Base-by-base conservation (phyloP, 192 early-diverging fungal species). In the Umbelopsis sp. region DNA sequence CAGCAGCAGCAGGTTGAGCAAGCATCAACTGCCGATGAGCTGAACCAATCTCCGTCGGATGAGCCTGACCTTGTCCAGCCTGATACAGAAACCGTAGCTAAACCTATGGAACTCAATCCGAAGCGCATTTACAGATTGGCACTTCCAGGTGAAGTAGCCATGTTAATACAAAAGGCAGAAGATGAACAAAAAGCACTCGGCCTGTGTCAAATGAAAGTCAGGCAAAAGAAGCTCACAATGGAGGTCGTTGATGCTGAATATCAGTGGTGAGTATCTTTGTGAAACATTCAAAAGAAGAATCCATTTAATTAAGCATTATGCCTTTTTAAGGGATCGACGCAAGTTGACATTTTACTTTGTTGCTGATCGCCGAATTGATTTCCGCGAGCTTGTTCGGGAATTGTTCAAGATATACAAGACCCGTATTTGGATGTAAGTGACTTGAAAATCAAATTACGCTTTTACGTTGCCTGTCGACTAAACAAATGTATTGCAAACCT, bases 371-470 rank as follows among this genome's bases (percentile, higher is more conserved):
- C 90, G 96, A 46, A 94, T 98, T 66, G 95, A 98, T 78, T 98
- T 98, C 80, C 87, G 94, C 58, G 95, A 97, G 79, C 86, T 98
- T 70, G 95, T 97, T 64, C 87, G 95, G 48, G 95, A 97, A 45
- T 85, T 97, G 67, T 98, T 97, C 82, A 97, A 96, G 75, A 91
- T 95, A 49, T 97, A 95, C 82, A 98, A 98, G 80, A 96, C 97
- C 13, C 91, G 97, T 47, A 96, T 98, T 71, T 98, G 96, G 96
- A 94, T 98, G 93, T 91, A 79, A 71, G 69, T 55, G 11, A 16
- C 15, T 16, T 15, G 4, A 0, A 30, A 13, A 52, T 21, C 10
- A 13, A 15, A 30, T 27, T 5, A n/a, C 27, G 10, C 1, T 0
- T 35, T 5, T 7, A 4, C 1, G 53, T 11, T 35, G 6, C 9